A percentile compares a stretch with the other conserved stretches of the same genome.
These are phyloP conservation scores for Apiospora koreana DNA, from an alignment of 2,329 filamentous ascomycete species.

Conservation along the genomic window DNA sequence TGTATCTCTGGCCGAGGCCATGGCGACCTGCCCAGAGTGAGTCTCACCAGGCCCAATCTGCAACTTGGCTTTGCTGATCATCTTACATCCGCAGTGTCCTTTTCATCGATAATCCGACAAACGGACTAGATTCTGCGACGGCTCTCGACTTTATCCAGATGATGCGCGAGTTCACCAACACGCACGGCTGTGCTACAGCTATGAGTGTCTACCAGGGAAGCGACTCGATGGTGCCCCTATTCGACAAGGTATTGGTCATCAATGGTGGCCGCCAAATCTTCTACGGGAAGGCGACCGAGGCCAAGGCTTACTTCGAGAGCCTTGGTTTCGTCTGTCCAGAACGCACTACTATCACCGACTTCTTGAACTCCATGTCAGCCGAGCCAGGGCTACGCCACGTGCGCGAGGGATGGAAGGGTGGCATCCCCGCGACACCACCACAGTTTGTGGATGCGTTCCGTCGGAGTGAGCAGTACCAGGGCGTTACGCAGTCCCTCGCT, in stretches of 20 bases:
- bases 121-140: slow-evolving; percentile 69
- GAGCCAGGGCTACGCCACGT: too few relatives aligned
- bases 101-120: slow-evolving; percentile 42
- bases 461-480: too few relatives aligned
- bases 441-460: too few relatives aligned
- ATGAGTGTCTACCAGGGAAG: slow-evolving; percentile 61
- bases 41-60: too few relatives aligned
- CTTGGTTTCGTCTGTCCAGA: slow-evolving; percentile 61
- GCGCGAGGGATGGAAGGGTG: too few relatives aligned
- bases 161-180: slow-evolving; percentile 56
- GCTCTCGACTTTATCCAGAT: slow-evolving; percentile 54
- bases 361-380: slow-evolving; percentile 40
- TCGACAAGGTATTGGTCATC: slow-evolving; percentile 65
- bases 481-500: too few relatives aligned
- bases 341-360: slow-evolving; percentile 59
- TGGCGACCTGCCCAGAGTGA: slow-evolving; percentile 46
- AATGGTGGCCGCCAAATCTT: slow-evolving; percentile 67
- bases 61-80: too few relatives aligned
- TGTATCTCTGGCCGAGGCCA: slow-evolving; percentile 74
- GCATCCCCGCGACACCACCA: too few relatives aligned
- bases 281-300: slow-evolving; percentile 54
- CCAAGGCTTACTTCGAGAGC: slow-evolving; percentile 58
- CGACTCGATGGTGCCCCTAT: slow-evolving; percentile 56
- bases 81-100: slow-evolving; percentile 16
- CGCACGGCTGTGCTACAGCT: slow-evolving; percentile 51